phyloP scores from a whole-genome alignment of 2,329 filamentous ascomycete species.

The Pseudogymnoascus sp. region DNA sequence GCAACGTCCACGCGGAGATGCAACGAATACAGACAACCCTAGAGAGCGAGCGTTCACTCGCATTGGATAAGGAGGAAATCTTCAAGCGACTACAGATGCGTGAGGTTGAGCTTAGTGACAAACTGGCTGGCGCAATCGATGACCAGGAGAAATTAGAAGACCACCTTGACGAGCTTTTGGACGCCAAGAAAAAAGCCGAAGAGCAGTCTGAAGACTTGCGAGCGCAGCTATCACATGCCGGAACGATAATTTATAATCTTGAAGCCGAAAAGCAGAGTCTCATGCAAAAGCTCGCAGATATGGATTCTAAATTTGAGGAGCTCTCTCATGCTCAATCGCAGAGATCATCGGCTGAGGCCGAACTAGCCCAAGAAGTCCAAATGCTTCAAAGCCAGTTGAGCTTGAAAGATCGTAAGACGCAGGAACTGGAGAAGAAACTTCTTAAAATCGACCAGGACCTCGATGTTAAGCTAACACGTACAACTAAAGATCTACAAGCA shows the following conservation, averaged over 20 bases:
- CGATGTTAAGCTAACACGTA: constrained; percentile 70
- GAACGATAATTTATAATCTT: constrained; percentile 72
- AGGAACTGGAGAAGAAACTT: constrained; percentile 77
- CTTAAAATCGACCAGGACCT: constrained; percentile 81
- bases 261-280: constrained; percentile 80
- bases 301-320: constrained; percentile 64
- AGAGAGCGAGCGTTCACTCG: constrained; percentile 90
- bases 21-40: constrained; percentile 86
- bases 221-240: constrained; percentile 83
- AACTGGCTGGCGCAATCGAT: constrained; percentile 81
- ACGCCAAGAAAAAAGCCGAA: constrained; percentile 82
- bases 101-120: constrained; percentile 88
- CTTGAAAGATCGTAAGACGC: constrained; percentile 81
- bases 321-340: constrained; percentile 63
- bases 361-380: constrained; percentile 73
- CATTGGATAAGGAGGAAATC: constrained; percentile 96
- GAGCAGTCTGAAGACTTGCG: constrained; percentile 73
- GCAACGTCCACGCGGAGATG: constrained; percentile 79
- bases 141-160: constrained; percentile 93
- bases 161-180: constrained; percentile 80
- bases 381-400: constrained; percentile 85
- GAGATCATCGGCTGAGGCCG: constrained; percentile 66
- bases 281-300: constrained; percentile 53
- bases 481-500: constrained; percentile 71
- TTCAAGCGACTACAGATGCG: constrained; percentile 90